Base-by-base conservation (phyloP, 371 early-diverging fungal genomes). In the Mortierella sp. region DNA sequence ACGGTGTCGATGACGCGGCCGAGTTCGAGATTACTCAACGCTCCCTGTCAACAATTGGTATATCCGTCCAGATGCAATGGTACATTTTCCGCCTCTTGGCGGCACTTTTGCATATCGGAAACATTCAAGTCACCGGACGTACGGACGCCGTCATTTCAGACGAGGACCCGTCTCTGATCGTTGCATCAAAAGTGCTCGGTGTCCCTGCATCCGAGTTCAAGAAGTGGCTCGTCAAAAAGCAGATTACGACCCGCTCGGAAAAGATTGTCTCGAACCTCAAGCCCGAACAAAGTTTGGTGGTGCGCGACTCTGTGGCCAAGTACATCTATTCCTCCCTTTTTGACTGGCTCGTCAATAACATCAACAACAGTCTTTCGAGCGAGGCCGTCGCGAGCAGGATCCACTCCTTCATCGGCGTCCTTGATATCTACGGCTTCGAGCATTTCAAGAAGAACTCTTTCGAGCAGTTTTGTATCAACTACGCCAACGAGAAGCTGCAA, bases 381-480 rank as follows among this genome's bases (percentile, higher is more conserved):
- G 93, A 93, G 24, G 93, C 91, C 14, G 91, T 92, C 19, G 78
- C 85, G 14, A 90, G 89, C 8, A 87, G 80, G 63, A 88, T 89
- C 31, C 88, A 90, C 63, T 88, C 91, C 31, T 98, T 98, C 82
- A 98, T 98, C 80, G 99, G 98, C 89, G 97, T 99, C 2, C 91
- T 99, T 84, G 97, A 99, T 95, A 96, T 98, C 89, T 97, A 97
- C 87, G 97, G 99, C 80, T 97, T 98, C 91, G 97, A 97, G 89
- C 99, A 99, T 82, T 99, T 99, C 88, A 94, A 97, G 89, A 95
- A 94, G 89, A 99, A 99, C 90, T 97, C 98, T 11, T 99, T 99
- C 88, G 99, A 99, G 90, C 99, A 99, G 91, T 97, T 99, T 88
- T 99, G 99, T 92, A 99, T 99, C 90, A 99, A 97, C 92, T 99